phyloP scores from a whole-genome alignment of 257 asterid species.

The Plectranthus barbatus region DNA sequence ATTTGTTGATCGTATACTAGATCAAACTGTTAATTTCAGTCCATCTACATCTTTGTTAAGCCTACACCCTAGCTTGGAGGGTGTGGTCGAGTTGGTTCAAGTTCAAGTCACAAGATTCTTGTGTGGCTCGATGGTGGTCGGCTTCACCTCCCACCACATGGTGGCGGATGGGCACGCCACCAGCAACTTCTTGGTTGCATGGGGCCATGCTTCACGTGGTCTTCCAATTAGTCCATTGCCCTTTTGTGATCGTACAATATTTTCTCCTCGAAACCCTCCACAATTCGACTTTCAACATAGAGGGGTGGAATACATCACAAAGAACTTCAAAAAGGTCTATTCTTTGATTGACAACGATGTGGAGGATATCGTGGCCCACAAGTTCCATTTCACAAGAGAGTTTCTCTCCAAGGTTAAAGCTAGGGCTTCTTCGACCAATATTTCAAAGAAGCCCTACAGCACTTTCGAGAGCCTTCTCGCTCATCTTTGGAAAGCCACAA shows the following conservation, averaged over 20 bases:
- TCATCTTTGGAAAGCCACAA: constrained; percentile 70
- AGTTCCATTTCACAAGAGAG: constrained; percentile 45
- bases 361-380: constrained; percentile 47
- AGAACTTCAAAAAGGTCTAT: constrained; percentile 20
- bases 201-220: constrained; percentile 74
- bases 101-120: constrained; percentile 71
- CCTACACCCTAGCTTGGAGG: constrained; percentile 56
- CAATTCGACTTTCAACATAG: constrained; percentile 45
- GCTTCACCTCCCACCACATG: constrained; percentile 68
- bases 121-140: constrained; percentile 78
- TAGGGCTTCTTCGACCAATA: constrained; percentile 36
- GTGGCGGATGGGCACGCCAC: constrained; percentile 77
- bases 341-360: constrained; percentile 27
- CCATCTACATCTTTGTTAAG: constrained; percentile 47
- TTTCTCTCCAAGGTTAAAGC: constrained; percentile 56
- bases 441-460: constrained; percentile 43
- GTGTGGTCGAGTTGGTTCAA: constrained; percentile 54
- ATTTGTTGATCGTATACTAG: constrained; percentile 40
- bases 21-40: constrained; percentile 25
- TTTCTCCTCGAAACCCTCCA: constrained; percentile 54
- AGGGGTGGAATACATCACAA: constrained; percentile 47
- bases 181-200: constrained; percentile 64
- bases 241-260: constrained; percentile 43
- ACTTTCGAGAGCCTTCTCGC: constrained; percentile 78
- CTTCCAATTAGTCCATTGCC: constrained; percentile 38